A percentile compares a stretch with the other conserved stretches of the same genome.
phyloP scores from a whole-genome alignment of 2,329 filamentous ascomycete species.

The Cadophora sp. region DNA sequence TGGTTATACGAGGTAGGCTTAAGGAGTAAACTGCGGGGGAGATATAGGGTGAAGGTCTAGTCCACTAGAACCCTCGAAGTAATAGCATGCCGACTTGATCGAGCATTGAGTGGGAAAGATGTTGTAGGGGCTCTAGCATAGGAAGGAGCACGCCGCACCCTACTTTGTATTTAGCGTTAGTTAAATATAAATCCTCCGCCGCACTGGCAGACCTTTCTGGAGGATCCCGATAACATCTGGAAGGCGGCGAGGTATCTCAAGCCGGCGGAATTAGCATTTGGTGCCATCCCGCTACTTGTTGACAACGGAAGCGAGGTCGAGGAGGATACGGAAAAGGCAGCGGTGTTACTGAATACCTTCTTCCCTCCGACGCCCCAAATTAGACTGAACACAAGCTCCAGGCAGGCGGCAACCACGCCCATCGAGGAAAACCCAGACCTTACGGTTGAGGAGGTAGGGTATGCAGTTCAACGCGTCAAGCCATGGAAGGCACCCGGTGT shows the following conservation, averaged over 20 bases:
- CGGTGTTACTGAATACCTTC: neutral
- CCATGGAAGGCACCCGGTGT: neutral
- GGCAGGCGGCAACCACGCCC: neutral
- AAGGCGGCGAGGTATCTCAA: neutral
- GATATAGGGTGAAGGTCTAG: no score
- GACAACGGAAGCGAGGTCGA: neutral
- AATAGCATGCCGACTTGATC: no score
- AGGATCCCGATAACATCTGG: neutral
- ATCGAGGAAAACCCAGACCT: neutral
- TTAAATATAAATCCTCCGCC: no score
- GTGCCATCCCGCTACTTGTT: neutral
- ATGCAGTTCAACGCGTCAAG: no score
- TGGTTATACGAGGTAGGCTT: no score
- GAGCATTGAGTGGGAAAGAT: no score
- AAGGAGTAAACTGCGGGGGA: no score
- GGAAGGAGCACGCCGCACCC: no score
- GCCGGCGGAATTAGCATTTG: neutral
- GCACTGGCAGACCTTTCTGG: no score
- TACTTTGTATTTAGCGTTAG: no score
- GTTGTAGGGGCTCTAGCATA: no score
- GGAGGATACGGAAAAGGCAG: neutral
- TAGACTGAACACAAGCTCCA: neutral
- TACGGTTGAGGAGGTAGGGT: neutral
- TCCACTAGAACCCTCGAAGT: no score
- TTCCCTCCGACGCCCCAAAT: neutral